Percentiles rank a stretch among this genome's conserved stretches.
phyloP scores from a whole-genome alignment of 345 rosid species.

The Hirschfeldia incana region DNA sequence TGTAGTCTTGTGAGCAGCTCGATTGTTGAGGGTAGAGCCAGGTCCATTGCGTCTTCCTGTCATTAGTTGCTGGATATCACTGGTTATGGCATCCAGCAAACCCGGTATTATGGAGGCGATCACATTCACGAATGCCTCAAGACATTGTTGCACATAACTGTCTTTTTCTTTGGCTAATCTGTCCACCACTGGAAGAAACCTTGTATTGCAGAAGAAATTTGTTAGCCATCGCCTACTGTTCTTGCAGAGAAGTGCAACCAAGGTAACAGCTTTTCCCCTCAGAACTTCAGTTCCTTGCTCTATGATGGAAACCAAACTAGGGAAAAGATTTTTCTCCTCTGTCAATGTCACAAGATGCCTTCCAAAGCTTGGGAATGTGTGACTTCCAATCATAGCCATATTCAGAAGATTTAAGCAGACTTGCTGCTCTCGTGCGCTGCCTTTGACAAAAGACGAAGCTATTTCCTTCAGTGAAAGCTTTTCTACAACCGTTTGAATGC shows the following conservation, averaged over 20 bases:
- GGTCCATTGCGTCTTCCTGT: constrained; percentile 87
- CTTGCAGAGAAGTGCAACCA: constrained; percentile 88
- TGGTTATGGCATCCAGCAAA: constrained; percentile 69
- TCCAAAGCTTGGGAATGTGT: constrained; percentile 66
- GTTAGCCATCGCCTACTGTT: constrained; percentile 81
- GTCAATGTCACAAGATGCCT: constrained; percentile 65
- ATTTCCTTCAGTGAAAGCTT: constrained; percentile 80
- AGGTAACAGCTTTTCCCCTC: constrained; percentile 74
- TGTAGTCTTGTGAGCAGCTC: constrained; percentile 67
- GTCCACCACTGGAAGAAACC: constrained; percentile 76
- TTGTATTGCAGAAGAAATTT: constrained; percentile 75
- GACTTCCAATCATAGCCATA: constrained; percentile 84
- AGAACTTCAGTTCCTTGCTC: constrained; percentile 92
- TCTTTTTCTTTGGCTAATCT: constrained; percentile 91
- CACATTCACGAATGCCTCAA: constrained; percentile 69
- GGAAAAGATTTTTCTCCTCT: constrained; percentile 83
- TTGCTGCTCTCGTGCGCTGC: constrained; percentile 92
- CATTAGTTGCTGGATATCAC: constrained; percentile 79
- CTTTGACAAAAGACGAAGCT: constrained; percentile 74
- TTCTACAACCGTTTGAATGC: constrained; percentile 74
- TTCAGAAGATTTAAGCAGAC: constrained; percentile 82
- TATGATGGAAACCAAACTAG: constrained; percentile 68
- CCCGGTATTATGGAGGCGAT: constrained; percentile 69
- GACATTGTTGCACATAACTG: constrained; percentile 66
- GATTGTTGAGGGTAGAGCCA: constrained; percentile 56